Evolutionary conservation across 441 rosid species (phyloP), one percentile per base, ranked within the genome.

Genomic region (Omphalea diandra): DNA sequence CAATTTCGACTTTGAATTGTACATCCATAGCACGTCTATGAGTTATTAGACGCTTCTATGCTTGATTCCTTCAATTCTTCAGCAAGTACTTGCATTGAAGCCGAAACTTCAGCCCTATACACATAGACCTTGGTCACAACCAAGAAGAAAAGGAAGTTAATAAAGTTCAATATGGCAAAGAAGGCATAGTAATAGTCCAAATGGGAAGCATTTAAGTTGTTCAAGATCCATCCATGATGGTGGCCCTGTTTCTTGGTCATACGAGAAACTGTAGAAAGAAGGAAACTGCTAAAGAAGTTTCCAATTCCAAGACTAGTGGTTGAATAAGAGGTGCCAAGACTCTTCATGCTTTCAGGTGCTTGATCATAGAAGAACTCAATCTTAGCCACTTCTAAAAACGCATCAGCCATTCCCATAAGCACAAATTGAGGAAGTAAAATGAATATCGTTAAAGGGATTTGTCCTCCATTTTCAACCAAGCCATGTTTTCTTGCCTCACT

Each of bases 261-360:
- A 7, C 38, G 55, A n/a, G 95, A 74, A 67, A 88, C 87, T 0
- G 94, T 83, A 3, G 94, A 82, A 5, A 92, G 90, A 63, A 88
- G 80, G 40, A 92, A 87, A 41, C 90, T 94, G 54, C 97, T 94
- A 0, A 91, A 11, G 82, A 88, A 90, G 50, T 86, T 86, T 3
- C 98, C 97, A 1, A 81, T 41, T 1, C 96, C 97, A 32, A 94
- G 71, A 67, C 82, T 81, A 0, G 88, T 82, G 20, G 70, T 79
- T 20, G 85, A 29, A 57, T 86, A 94, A 1, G 96, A 90, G 66
- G 97, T 90, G 7, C 97, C 98, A 1, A 90, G 87, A 69, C 97
- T 94, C 82, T 90, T 94, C 97, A 88, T 91, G 79, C 90, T 80
- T 56, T 94, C 97, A 0, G 97, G 97, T 3, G 97, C 97, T 67